Evolutionary conservation across 2,329 filamentous ascomycete species (phyloP).

Genomic region (Blumeriella jaapii): DNA sequence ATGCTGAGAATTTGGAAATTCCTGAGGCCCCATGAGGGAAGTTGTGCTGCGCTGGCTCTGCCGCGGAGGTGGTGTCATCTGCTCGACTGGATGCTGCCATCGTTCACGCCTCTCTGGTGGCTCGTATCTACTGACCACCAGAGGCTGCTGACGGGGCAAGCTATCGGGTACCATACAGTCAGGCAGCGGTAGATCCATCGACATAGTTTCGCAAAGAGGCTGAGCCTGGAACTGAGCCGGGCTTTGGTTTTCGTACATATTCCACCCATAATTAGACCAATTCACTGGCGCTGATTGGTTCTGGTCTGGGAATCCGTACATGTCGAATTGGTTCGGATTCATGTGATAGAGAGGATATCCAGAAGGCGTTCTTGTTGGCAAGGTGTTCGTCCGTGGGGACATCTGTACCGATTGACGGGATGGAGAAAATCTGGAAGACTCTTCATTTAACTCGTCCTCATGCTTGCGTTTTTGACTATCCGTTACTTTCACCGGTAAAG

Average conservation of each 20-base stretch:
- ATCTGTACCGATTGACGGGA: conserved; percentile 9
- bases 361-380: background rate
- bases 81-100: background rate
- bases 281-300: background rate
- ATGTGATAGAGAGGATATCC: background rate
- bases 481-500: conserved; percentile 1
- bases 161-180: background rate
- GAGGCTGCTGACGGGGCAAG: background rate
- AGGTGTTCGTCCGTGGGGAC: conserved; percentile 8
- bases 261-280: conserved; percentile 5
- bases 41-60: background rate
- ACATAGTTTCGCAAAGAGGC: background rate
- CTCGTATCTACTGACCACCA: background rate
- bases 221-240: background rate
- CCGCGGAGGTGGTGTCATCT: background rate
- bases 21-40: background rate
- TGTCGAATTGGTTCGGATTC: background rate
- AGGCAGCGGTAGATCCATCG: background rate
- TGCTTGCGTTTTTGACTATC: conserved; percentile 10
- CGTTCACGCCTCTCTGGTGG: background rate
- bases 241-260: background rate
- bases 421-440: background rate
- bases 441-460: conserved; percentile 1
- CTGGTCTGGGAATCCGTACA: background rate
- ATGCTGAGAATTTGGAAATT: background rate